Base-by-base conservation (phyloP, 2,329 filamentous ascomycete species). In the Colletotrichum euphorbiae region DNA sequence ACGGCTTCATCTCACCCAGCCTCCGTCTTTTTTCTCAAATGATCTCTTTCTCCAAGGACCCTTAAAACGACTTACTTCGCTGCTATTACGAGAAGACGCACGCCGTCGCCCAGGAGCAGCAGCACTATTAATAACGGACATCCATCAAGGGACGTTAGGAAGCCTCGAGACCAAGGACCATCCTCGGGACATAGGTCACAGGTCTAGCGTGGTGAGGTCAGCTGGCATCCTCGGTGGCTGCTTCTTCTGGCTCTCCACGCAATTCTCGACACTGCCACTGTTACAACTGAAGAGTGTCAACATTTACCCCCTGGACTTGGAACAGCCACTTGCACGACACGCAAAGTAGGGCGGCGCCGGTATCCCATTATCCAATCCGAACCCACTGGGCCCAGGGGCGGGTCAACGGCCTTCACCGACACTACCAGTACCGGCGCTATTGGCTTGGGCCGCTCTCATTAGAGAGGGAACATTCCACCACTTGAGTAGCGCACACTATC, bases 381-480 rank as follows among this genome's bases (percentile, higher is more conserved):
- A 65, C 54, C 31, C 61, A 60, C 54, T 59, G 46, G 61, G 43
- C 40, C 61, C 61, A 55, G 42, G 42, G 46, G 61, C 61, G 66
- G 66, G 66, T 68, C 66, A 60, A 68, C 66, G 54, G 61, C 55
- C 66, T 66, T 68, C 61, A 68, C 66, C 66, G 66, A 68, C 66
- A 65, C 66, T 55, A 55, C 46, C 66, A 28, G 54, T 55, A 55
- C 46, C 66, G 19, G 54, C 66, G 54, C 66, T 60, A 66, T 65
- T 65, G 38, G 60, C 45, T 52, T 58, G 60, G 38, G 24, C 43
- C 56, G 40, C 57, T 51, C 40, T 46, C 52, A 31, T 59, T 65
- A 55, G 28, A 55, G 28, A 45, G 61, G 40, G 61, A 40, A 66
- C 42, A 65, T 59, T 65, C 48, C 48, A 65, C 66, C 38, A 21